Percentiles rank a stretch among this genome's conserved stretches.
phyloP scores from a whole-genome alignment of 2,329 filamentous ascomycete genomes.

The Lachnellula arida region DNA sequence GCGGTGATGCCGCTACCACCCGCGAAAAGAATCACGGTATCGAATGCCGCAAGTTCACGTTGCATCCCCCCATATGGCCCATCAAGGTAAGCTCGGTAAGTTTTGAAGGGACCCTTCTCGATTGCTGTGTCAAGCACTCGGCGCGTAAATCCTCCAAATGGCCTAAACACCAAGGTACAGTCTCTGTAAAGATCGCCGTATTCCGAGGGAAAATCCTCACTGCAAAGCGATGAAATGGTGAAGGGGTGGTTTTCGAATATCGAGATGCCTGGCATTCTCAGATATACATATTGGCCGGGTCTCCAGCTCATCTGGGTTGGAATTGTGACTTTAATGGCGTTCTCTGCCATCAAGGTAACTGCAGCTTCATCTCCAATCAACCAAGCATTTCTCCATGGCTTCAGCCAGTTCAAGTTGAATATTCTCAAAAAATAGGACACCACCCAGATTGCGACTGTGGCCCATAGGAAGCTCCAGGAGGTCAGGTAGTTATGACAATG shows the following conservation, averaged over 20 bases:
- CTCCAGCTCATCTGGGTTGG: constrained; percentile 91
- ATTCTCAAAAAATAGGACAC: constrained; percentile 69
- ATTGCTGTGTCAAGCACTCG: constrained; percentile 79
- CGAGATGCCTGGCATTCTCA: constrained; percentile 89
- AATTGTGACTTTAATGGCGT: constrained; percentile 92
- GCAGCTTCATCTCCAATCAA: constrained; percentile 88
- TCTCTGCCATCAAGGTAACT: constrained; percentile 83
- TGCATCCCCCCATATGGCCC: constrained; percentile 95
- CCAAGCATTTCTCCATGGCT: constrained; percentile 73
- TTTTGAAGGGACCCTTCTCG: constrained; percentile 83
- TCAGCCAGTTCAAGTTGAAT: constrained; percentile 86
- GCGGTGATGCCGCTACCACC: constrained; percentile 94
- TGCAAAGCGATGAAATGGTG: constrained; percentile 88
- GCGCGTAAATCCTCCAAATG: constrained; percentile 85
- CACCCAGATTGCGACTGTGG: constrained; percentile 74
- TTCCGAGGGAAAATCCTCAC: constrained; percentile 86
- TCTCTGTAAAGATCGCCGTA: constrained; percentile 87
- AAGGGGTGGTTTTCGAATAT: constrained; percentile 93
- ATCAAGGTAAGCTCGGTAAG: constrained; percentile 87
- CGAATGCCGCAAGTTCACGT: constrained; percentile 82
- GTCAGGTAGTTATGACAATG: constrained; percentile 89
- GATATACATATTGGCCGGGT: constrained; percentile 90
- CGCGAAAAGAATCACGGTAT: constrained; percentile 87
- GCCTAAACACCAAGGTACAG: constrained; percentile 85
- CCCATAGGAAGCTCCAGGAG: constrained; percentile 85